phyloP scores from a whole-genome alignment of 345 rosid genomes.

The Acer negundo region DNA sequence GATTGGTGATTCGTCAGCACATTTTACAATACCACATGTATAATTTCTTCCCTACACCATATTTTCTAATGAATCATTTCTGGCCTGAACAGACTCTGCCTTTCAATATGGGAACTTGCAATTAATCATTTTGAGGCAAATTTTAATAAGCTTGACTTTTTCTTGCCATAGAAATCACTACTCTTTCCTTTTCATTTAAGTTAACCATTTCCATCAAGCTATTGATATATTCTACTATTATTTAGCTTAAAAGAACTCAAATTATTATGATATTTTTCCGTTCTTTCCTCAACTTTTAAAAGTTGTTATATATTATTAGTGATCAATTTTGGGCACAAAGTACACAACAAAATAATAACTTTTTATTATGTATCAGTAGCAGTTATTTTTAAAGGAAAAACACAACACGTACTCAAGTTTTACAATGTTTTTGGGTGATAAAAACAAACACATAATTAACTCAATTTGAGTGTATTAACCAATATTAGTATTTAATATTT shows the following conservation, averaged over 20 bases:
- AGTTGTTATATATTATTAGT: not conserved
- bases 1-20: not conserved
- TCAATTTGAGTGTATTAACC: not conserved
- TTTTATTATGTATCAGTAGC: not conserved
- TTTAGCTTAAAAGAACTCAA: not conserved
- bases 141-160: not conserved
- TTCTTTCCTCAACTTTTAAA: not conserved
- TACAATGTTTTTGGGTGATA: not conserved
- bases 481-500: not conserved
- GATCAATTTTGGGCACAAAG: not conserved
- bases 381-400: not conserved
- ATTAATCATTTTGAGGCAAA: not conserved
- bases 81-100: not conserved
- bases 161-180: not conserved
- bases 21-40: not conserved
- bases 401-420: not conserved
- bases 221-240: not conserved
- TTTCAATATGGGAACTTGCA: not conserved
- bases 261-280: not conserved
- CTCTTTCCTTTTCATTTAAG: not conserved
- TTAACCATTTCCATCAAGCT: not conserved
- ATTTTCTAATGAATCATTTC: not conserved
- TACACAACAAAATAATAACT: not conserved
- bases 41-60: not conserved
- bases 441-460: not conserved